Percentiles rank a stretch among this genome's conserved stretches.
phyloP scores from a whole-genome alignment of 192 early-diverging fungal species.

The Phlyctochytrium planicorne region DNA sequence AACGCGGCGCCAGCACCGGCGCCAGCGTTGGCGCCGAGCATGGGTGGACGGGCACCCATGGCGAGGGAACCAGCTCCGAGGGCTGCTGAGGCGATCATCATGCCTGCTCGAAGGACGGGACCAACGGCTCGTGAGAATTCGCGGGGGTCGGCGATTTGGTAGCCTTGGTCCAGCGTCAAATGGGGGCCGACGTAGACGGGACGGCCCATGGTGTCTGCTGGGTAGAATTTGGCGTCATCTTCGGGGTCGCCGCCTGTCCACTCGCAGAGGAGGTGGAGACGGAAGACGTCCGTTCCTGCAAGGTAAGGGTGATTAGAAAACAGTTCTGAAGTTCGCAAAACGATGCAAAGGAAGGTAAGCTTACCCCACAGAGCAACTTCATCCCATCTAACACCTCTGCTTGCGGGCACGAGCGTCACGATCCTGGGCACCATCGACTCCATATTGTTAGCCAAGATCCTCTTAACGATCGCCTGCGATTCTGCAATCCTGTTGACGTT shows the following conservation, averaged over 20 bases:
- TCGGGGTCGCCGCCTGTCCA: conserved; percentile 1
- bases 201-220: neutral
- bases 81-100: neutral
- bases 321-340: too few relatives aligned
- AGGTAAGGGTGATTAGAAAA: too few relatives aligned
- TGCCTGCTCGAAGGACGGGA: neutral
- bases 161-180: neutral
- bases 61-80: neutral
- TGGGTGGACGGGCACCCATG: neutral
- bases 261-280: conserved; percentile 5
- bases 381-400: neutral
- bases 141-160: neutral
- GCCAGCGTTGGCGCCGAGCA: neutral
- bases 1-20: neutral
- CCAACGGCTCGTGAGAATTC: neutral
- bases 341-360: neutral
- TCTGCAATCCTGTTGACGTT: neutral
- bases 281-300: neutral
- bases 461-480: neutral
- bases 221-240: neutral
- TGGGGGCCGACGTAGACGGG: conserved; percentile 7
- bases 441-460: neutral
- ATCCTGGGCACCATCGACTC: neutral
- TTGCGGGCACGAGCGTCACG: neutral
- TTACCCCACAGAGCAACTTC: neutral